phyloP scores from a whole-genome alignment of 108 stramenopile species.

The Aurantiochytrium sp. region DNA sequence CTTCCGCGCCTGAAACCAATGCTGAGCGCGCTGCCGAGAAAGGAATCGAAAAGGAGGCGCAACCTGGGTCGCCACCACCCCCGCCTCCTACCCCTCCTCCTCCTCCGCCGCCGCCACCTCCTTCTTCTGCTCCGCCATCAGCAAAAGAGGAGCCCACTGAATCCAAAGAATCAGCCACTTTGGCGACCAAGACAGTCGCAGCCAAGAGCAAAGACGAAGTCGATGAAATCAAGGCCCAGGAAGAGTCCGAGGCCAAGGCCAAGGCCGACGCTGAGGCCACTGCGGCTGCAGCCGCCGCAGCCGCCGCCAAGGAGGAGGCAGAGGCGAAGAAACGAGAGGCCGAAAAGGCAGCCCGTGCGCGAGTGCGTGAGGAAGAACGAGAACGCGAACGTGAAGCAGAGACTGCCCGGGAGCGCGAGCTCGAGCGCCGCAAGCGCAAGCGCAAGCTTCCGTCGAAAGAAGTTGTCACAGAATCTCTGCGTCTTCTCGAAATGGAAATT shows the following conservation, averaged over 20 bases:
- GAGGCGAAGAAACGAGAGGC: not conserved
- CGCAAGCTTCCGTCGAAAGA: slow-evolving; percentile 3
- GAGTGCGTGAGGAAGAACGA: not conserved
- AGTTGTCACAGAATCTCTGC: not conserved
- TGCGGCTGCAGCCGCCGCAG: not conserved
- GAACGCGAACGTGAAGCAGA: not conserved
- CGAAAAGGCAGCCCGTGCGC: not conserved
- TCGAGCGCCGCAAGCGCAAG: not conserved
- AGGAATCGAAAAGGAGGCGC: too few relatives aligned
- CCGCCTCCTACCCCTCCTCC: too few relatives aligned
- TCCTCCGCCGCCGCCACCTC: too few relatives aligned
- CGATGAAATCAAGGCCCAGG: too few relatives aligned
- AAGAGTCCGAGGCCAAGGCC: not conserved
- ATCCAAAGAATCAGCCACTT: too few relatives aligned
- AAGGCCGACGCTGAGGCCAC: not conserved
- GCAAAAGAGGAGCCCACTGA: too few relatives aligned
- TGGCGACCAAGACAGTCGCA: too few relatives aligned
- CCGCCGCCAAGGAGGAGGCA: not conserved
- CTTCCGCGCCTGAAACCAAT: too few relatives aligned
- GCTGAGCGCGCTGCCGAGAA: too few relatives aligned
- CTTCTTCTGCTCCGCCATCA: too few relatives aligned
- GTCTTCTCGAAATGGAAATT: not conserved
- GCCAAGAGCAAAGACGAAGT: too few relatives aligned
- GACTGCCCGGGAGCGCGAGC: not conserved
- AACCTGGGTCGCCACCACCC: too few relatives aligned